These are phyloP conservation scores for Colletotrichum sp. DNA, from an alignment of 2,329 filamentous ascomycete species.

Conservation along the genomic window DNA sequence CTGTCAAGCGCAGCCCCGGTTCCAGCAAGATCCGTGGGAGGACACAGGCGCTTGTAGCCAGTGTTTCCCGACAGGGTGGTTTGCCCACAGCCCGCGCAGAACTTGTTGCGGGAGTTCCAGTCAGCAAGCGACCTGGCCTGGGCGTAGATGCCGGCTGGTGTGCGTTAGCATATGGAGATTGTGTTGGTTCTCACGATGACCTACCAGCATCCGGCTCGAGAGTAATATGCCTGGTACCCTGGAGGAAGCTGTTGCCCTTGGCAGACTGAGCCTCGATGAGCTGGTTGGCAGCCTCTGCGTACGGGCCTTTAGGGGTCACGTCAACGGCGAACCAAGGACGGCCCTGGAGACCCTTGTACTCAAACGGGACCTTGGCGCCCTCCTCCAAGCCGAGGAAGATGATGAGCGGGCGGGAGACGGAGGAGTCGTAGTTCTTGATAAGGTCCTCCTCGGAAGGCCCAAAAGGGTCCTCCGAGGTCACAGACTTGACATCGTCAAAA, in stretches of 20 bases:
- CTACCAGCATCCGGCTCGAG: slow-evolving; percentile 67
- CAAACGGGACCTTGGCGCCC: slow-evolving; percentile 49
- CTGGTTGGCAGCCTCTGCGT: slow-evolving; percentile 65
- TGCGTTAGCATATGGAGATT: slow-evolving; percentile 5
- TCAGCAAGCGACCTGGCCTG: slow-evolving; percentile 88
- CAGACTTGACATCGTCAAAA: slow-evolving; percentile 69
- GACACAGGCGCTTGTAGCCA: slow-evolving; percentile 82
- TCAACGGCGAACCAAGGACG: slow-evolving; percentile 90
- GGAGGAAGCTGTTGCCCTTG: slow-evolving; percentile 68
- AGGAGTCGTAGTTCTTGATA: slow-evolving; percentile 76
- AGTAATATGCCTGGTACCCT: slow-evolving; percentile 67
- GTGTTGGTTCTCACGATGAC: slow-evolving; percentile 15
- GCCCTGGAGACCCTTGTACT: slow-evolving; percentile 76
- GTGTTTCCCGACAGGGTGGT: slow-evolving; percentile 80
- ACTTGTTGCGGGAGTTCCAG: slow-evolving; percentile 93
- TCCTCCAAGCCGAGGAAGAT: slow-evolving; percentile 89
- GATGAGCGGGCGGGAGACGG: slow-evolving; percentile 69
- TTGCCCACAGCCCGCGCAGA: slow-evolving; percentile 88
- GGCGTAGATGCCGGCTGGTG: slow-evolving; percentile 83
- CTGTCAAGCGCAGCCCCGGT: slow-evolving; percentile 56
- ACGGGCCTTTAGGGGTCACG: slow-evolving; percentile 73
- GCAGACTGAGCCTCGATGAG: slow-evolving; percentile 46
- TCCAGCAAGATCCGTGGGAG: slow-evolving; percentile 67
- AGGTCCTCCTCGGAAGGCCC: slow-evolving; percentile 73
- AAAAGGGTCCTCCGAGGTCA: slow-evolving; percentile 78